Evolutionary conservation across 1,139 yeast species (phyloP).

Genomic region (Scheffersomyces segobiensis): DNA sequence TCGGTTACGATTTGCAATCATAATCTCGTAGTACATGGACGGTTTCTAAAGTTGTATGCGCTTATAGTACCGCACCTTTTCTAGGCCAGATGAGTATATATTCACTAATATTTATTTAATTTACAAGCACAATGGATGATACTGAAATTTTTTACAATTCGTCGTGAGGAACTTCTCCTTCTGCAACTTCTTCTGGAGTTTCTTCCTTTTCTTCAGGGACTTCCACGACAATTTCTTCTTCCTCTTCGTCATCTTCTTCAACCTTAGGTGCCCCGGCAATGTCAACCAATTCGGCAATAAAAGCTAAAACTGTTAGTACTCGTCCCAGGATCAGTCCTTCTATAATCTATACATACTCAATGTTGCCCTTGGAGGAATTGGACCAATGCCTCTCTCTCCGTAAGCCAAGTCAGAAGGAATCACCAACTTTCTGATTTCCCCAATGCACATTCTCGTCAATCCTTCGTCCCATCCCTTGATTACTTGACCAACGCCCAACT

Average conservation of each 20-base stretch:
- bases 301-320: conserved; percentile 31
- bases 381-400: conserved; percentile 76
- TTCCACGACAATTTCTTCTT: neutral
- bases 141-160: conserved; percentile 10
- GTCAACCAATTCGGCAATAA: conserved; percentile 57
- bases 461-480: conserved; percentile 92
- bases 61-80: neutral
- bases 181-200: conserved; percentile 24
- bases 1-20: neutral
- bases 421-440: conserved; percentile 75
- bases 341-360: conserved; percentile 33
- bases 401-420: conserved; percentile 80
- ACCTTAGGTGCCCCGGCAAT: conserved; percentile 31
- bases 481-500: conserved; percentile 74
- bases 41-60: neutral
- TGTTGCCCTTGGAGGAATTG: conserved; percentile 75
- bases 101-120: neutral
- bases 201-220: neutral
- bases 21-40: neutral
- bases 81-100: no score
- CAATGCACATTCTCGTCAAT: conserved; percentile 70
- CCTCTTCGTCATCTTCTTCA: neutral
- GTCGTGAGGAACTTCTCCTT: conserved; percentile 8
- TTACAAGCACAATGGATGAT: neutral
- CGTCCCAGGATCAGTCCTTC: neutral